Percentiles rank a stretch among this genome's conserved stretches.
Conservation (phyloP, 208 protist species). For the Acanthamoeba rhysodes region DNA sequence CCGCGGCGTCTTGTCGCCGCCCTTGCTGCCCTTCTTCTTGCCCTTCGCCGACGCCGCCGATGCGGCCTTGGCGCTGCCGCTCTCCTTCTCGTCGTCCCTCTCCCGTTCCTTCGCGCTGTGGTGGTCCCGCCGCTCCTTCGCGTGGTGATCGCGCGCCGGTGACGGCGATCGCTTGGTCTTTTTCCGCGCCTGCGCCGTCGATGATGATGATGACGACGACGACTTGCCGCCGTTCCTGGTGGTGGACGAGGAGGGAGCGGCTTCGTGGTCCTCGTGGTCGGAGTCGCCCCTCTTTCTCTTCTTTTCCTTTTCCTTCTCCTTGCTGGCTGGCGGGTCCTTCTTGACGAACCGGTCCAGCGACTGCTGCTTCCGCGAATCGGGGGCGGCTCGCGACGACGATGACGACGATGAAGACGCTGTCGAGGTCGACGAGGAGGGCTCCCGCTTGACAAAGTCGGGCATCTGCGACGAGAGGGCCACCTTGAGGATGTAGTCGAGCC, state of each 20-base stretch:
- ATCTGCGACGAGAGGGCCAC: slow-evolving; percentile 40
- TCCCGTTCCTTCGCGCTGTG: background rate
- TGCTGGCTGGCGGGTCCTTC: background rate
- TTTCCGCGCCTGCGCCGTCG: background rate
- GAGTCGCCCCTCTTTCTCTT: slow-evolving; percentile 11
- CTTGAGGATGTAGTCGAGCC: slow-evolving; percentile 73
- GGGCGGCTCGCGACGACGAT: background rate
- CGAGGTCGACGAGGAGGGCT: background rate
- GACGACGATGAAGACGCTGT: background rate
- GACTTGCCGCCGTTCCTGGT: background rate
- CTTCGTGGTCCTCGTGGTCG: background rate
- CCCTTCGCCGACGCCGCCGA: background rate
- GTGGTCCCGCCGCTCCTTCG: background rate
- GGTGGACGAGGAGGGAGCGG: background rate
- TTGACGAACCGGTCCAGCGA: slow-evolving; percentile 70
- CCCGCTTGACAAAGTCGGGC: slow-evolving; percentile 33
- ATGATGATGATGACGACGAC: background rate
- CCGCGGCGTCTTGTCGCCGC: slow-evolving; percentile 52
- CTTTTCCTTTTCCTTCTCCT: background rate
- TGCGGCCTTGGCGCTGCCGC: background rate
- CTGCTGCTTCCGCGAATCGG: background rate
- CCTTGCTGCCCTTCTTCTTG: slow-evolving; percentile 5
- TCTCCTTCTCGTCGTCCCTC: background rate
- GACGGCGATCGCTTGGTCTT: slow-evolving; percentile 20
- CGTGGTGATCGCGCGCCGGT: background rate